Base-by-base conservation (phyloP, 495 filamentous ascomycete genomes). In the Clavariopsis aquatica region DNA sequence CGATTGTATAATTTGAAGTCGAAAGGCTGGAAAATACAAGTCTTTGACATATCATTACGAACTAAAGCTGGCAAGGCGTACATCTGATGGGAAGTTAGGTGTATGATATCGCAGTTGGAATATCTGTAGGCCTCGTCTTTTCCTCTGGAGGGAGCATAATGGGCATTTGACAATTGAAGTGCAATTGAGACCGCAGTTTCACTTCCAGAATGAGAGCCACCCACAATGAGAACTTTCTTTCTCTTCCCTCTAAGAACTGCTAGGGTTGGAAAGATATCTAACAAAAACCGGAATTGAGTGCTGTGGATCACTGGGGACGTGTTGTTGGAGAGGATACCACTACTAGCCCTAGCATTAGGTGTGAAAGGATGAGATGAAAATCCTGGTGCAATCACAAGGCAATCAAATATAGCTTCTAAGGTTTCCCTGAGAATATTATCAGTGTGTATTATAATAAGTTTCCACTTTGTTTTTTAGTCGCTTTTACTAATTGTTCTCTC, bases 191-290 rank as follows among this genome's bases (percentile, higher is more conserved):
- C n/a, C 6, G 56, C 41, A 23, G 49, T 47, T 6, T 59, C 56
- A 41, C 19, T 49, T 23, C 56, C 41, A 10, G 56, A 59, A 29
- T 59, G 56, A 19, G 56, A 59, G 6, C 56, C 56, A 19, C 56
- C 56, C 17, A 59, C 41, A 17, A 59, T 29, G 4, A 59, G 20
- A 6, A 59, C 24, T 13, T 46, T 59, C 41, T 23, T 49, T 8
- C 8, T 23, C 20, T 49, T 12, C 46, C 22, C 46, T 10, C 22
- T 59, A 10, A 27, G 27, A 28, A 27, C 13, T 20, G 13, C 8
- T 5, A 41, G 53, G 22, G 5, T 5, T n/a, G 10, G 12, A 15
- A 46, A 23, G 6, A 29, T 47, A 10, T 46, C 22, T 20, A 12
- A 22, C 5, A 6, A 41, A 38, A 17, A 57, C 17, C 12, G 19